Base-by-base conservation (phyloP, 345 rosid species). In the Linum tenue region DNA sequence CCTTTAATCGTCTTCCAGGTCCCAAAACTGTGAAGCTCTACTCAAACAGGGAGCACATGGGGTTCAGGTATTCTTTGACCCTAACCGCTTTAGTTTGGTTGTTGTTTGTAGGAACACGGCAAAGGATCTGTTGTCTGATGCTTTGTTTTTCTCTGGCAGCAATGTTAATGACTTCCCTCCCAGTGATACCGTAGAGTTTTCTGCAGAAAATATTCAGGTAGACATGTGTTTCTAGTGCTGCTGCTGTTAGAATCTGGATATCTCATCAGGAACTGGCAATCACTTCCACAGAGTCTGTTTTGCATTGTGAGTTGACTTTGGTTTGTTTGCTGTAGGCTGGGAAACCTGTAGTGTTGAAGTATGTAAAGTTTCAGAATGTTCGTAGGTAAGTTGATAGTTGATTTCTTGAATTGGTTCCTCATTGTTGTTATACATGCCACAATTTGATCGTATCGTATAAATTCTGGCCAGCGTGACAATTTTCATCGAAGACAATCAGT, bases 301-400 rank as follows among this genome's bases (percentile, higher is more conserved):
- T n/a, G 22, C 14, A 38, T 61, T 43, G 41, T 39, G 64, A 5
- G 50, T 36, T 22, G 37, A 37, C 53, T 5, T 44, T 60, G 3
- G 17, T 56, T 59, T 16, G 70, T 9, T n/a, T 17, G 69, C 35
- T 71, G 41, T 63, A 90, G 99, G 99, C 31, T 22, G 31, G 90
- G 42, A 84, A 85, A 76, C 96, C 97, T 7, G 83, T 85, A 63
- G 78, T 78, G 63, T 79, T 94, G 70, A 94, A 86, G 75, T 94
- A 85, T 74, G 98, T 92, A 55, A 92, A 92, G 82, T 92, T 92
- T 81, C 97, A 90, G 92, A 92, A 92, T 81, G 97, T 90, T 73
- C 92, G 94, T 22, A 92, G 98, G 96, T 90, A 82, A 39, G 76
- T 66, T 8, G 55, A 50, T 62, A 72, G 37, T 67, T 69, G 22